phyloP scores from a whole-genome alignment of 495 filamentous ascomycete species.

The Penicillium malachiteum region DNA sequence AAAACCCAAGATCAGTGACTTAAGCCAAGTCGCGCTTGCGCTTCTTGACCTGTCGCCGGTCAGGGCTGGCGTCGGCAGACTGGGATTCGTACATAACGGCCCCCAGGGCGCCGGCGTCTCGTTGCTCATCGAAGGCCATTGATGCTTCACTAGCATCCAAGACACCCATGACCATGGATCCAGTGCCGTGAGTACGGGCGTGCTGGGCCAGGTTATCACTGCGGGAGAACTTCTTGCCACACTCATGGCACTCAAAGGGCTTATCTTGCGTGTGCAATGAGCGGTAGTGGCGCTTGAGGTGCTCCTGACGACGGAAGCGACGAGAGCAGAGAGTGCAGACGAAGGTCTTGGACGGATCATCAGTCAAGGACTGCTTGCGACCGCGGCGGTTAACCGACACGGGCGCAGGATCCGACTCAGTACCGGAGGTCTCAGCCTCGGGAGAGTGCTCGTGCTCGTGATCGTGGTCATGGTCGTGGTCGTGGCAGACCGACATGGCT shows the following conservation, averaged over 20 bases:
- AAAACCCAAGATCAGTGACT: conserved; percentile 8
- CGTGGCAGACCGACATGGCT: conserved; percentile 17
- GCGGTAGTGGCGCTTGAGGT: conserved; percentile 97
- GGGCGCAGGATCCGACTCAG: conserved; percentile 44
- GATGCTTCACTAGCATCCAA: conserved; percentile 64
- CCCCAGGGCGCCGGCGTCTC: conserved; percentile 63
- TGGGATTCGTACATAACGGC: conserved; percentile 73
- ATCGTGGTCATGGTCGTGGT: not conserved
- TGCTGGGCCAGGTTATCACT: conserved; percentile 97
- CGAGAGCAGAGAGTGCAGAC: conserved; percentile 93
- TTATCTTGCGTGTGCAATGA: conserved; percentile 98
- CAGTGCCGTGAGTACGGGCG: conserved; percentile 86
- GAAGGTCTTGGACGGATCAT: conserved; percentile 98
- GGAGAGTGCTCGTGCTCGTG: conserved; percentile 4
- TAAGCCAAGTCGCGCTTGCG: conserved; percentile 64
- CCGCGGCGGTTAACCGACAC: conserved; percentile 85
- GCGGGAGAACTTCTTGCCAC: conserved; percentile 98
- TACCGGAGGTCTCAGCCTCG: conserved; percentile 10
- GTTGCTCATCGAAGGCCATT: conserved; percentile 47
- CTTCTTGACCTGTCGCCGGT: conserved; percentile 65
- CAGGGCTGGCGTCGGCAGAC: conserved; percentile 51
- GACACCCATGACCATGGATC: conserved; percentile 85
- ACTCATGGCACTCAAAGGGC: conserved; percentile 95
- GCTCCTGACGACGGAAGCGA: conserved; percentile 97
- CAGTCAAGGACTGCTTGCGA: conserved; percentile 96